Evolutionary conservation across 768 basidiomycete genomes (phyloP).

Genomic region (Fomitopsis serialis): DNA sequence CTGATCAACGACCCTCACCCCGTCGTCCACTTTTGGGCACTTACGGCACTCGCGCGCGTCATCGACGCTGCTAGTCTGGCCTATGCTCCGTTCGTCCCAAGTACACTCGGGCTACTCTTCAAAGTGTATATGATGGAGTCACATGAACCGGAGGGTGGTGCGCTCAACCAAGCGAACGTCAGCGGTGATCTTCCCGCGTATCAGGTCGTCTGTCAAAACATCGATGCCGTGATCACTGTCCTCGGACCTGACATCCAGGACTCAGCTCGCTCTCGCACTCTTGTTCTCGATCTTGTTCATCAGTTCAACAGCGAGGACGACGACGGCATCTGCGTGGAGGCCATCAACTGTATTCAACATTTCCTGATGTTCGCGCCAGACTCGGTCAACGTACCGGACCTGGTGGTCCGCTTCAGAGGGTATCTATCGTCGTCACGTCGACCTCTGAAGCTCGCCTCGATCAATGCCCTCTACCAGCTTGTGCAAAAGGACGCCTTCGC

Average conservation of each 20-base stretch:
- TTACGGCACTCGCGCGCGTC: constrained; percentile 80
- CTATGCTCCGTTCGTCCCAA: constrained; percentile 84
- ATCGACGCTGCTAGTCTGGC: constrained; percentile 89
- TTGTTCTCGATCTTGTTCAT: constrained; percentile 80
- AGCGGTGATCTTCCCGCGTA: constrained; percentile 91
- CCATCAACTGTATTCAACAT: constrained; percentile 94
- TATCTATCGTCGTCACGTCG: constrained; percentile 78
- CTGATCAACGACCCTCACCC: constrained; percentile 96
- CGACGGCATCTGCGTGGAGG: constrained; percentile 86
- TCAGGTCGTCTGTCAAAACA: constrained; percentile 85
- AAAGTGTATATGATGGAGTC: constrained; percentile 87
- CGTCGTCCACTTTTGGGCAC: constrained; percentile 90
- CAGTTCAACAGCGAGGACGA: constrained; percentile 84
- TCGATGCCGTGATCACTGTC: constrained; percentile 90
- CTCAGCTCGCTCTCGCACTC: constrained; percentile 66
- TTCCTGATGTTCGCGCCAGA: constrained; percentile 94
- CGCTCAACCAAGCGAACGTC: constrained; percentile 73
- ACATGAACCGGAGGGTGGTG: constrained; percentile 91
- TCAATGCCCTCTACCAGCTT: constrained; percentile 94
- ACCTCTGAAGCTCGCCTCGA: constrained; percentile 88
- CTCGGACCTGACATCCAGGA: constrained; percentile 96
- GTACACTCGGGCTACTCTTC: constrained; percentile 84
- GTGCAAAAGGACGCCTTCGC: constrained; percentile 91
- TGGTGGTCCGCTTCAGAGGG: constrained; percentile 71
- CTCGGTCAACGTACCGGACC: constrained; percentile 72